Conservation (phyloP, 345 rosid species). For the Salix brachista region DNA sequence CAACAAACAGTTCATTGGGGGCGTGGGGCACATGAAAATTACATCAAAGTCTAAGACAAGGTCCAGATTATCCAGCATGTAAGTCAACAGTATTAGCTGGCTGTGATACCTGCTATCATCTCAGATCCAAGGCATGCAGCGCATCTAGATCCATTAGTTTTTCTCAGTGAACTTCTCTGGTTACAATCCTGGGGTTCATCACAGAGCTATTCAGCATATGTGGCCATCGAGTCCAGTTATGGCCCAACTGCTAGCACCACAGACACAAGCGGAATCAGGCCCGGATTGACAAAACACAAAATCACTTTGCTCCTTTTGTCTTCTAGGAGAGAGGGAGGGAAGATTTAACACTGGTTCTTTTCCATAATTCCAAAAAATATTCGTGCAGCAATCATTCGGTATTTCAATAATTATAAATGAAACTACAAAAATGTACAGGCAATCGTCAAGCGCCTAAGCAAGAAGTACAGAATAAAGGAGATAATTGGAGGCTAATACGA, state of each 20-base stretch:
- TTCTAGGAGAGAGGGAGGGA: not conserved
- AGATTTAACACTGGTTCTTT: not conserved
- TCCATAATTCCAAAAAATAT: no score
- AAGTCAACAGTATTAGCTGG: not conserved
- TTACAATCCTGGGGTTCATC: no score
- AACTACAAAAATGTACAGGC: not conserved
- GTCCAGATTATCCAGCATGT: not conserved
- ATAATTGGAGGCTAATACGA: not conserved
- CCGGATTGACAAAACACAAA: not conserved
- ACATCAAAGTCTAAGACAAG: not conserved
- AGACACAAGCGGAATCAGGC: not conserved
- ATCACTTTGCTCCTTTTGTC: not conserved
- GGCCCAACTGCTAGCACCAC: not conserved
- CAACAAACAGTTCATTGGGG: not conserved
- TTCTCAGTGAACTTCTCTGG: no score
- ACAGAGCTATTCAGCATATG: not conserved
- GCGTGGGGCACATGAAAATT: constrained; percentile 6
- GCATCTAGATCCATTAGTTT: no score
- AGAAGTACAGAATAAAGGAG: not conserved
- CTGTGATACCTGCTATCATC: not conserved
- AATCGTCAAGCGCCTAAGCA: not conserved
- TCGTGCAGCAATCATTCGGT: not conserved
- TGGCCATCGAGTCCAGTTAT: not conserved
- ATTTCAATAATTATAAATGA: not conserved
- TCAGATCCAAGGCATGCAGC: not conserved